These are phyloP conservation scores for Barnettozyma populi DNA, from an alignment of 805 yeast genomes.

Conservation along the genomic window DNA sequence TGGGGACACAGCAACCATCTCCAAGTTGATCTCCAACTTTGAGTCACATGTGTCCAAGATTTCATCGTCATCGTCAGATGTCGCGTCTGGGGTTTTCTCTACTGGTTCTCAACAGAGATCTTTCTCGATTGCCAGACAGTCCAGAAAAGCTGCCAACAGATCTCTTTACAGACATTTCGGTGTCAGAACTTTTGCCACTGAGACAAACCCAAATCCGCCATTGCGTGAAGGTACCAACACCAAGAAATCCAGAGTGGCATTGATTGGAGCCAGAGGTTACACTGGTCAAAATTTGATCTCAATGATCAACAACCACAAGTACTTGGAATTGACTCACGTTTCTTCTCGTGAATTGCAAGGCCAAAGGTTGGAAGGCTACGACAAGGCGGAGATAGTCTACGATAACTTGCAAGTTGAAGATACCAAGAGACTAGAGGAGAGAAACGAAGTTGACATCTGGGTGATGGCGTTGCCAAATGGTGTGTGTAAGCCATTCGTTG, in stretches of 20 bases:
- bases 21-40: conserved; percentile 57
- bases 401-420: conserved; percentile 87
- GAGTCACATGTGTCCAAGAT: conserved; percentile 30
- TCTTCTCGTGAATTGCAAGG: conserved; percentile 95
- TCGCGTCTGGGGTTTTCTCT: conserved; percentile 40
- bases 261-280: conserved; percentile 97
- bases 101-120: conserved; percentile 37
- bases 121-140: conserved; percentile 26
- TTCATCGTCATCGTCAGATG: conserved; percentile 30
- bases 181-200: conserved; percentile 30
- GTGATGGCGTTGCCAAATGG: conserved; percentile 99
- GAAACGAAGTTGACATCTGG: conserved; percentile 88
- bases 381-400: conserved; percentile 72
- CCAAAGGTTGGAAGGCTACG: conserved; percentile 79
- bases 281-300: conserved; percentile 92
- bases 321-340: conserved; percentile 83
- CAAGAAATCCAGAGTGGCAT: conserved; percentile 68
- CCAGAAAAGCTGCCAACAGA: conserved; percentile 26
- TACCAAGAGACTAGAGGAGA: conserved; percentile 68
- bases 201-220: conserved; percentile 68
- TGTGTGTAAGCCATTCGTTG: conserved; percentile 84
- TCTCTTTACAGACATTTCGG: conserved; percentile 21
- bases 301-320: conserved; percentile 82
- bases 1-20: conserved; percentile 52
- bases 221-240: conserved; percentile 56